Conservation (phyloP, 2,329 filamentous ascomycete species). For the Cladophialophora exuberans region DNA sequence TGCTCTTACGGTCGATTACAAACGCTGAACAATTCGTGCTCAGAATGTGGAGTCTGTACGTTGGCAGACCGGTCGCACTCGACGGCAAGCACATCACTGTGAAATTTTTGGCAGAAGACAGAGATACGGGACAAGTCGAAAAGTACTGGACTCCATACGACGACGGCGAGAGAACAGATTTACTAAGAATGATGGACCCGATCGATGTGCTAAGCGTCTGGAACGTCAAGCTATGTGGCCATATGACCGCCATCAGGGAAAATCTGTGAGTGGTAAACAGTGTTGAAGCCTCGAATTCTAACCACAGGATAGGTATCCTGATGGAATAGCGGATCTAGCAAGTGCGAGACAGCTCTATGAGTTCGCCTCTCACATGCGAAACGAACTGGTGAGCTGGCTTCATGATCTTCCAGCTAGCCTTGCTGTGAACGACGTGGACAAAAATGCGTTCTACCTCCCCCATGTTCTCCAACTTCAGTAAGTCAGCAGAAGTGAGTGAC, state of each 20-base stretch:
- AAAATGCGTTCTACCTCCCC: slow-evolving; percentile 16
- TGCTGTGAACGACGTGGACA: slow-evolving; percentile 16
- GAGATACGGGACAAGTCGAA: neutral
- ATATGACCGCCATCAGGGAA: slow-evolving; percentile 31
- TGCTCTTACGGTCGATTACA: neutral
- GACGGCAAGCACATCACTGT: slow-evolving; percentile 31
- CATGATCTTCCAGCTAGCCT: slow-evolving; percentile 16
- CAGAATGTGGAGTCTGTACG: slow-evolving; percentile 33
- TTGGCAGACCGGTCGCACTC: slow-evolving; percentile 30
- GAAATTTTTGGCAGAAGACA: slow-evolving; percentile 7
- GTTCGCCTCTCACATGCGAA: slow-evolving; percentile 19
- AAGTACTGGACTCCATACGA: slow-evolving; percentile 23
- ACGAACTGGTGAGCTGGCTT: slow-evolving; percentile 12
- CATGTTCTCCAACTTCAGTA: slow-evolving; percentile 28
- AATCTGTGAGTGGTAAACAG: slow-evolving; percentile 21
- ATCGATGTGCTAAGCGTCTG: slow-evolving; percentile 21
- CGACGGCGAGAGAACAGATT: slow-evolving; percentile 11
- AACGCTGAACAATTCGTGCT: neutral
- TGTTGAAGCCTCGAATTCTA: neutral
- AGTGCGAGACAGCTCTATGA: slow-evolving; percentile 19
- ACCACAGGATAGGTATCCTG: slow-evolving; percentile 16
- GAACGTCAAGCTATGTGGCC: slow-evolving; percentile 26
- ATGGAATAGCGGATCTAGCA: slow-evolving; percentile 14
- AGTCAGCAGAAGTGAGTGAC: neutral
- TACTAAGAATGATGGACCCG: slow-evolving; percentile 10